Base-by-base conservation (phyloP, 768 basidiomycete species). In the Sistotremastrum suecicum region DNA sequence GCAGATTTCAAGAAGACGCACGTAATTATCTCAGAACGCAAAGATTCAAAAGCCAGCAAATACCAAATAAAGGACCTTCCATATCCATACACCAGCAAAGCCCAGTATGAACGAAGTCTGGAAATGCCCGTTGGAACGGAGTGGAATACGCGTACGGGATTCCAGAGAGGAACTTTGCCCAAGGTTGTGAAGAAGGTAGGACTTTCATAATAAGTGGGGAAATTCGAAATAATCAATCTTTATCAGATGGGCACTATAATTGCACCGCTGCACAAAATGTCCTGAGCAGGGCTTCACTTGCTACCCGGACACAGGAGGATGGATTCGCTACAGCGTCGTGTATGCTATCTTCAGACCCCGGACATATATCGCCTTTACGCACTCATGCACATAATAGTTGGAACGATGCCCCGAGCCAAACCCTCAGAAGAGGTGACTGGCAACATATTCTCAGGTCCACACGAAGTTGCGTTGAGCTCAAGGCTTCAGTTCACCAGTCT, bases 11-110 rank as follows among this genome's bases (percentile, higher is more conserved):
- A 71, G 50, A 88, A 88, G 57, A 72, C 79, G 7, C 82, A 95
- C 58, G 76, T 98, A 57, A 95, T 99, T 66, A 86, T 99, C 55
- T 90, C 88, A 2, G 94, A 99, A 63, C 88, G 83, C 63, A 79
- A 80, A 48, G 94, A 98, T 66, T 89, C 88, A 66, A 95, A 95
- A 60, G 91, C 87, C 0, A 66, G 77, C 10, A 86, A 89, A 63
- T 97, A 92, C 60, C 70, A 80, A 49, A 78, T 90, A 45, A 85
- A 84, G 61, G 92, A 98, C 59, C 63, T 99, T 39, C 95, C 95
- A 3, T 84, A 83, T 63, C 95, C 94, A 3, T 98, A 90, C 58
- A 97, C 94, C 6, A 86, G 83, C 61, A 80, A 80, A 47, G 87
- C 83, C 3, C 95, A 97, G 66, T 97, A 83, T 56, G 91, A 95